Conservation (phyloP, 2,329 filamentous ascomycete species). For the Nigrograna mackinnonii region DNA sequence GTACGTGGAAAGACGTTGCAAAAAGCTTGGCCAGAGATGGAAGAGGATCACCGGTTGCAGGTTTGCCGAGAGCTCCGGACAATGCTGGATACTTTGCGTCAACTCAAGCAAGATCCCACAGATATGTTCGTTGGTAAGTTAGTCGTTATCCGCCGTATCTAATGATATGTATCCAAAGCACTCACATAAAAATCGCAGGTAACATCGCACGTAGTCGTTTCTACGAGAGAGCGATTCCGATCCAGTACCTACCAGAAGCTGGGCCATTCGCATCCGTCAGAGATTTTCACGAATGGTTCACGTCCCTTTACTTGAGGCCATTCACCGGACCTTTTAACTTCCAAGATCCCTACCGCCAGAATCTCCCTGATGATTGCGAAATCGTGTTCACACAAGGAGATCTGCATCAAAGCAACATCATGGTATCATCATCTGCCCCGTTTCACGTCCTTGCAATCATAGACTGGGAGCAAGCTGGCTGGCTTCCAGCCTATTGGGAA, state of each 20-base stretch:
- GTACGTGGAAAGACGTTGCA: constrained; percentile 30
- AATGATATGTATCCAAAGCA: background rate
- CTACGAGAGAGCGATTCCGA: constrained; percentile 12
- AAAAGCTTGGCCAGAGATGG: constrained; percentile 25
- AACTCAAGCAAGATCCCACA: constrained; percentile 24
- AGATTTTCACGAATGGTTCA: constrained; percentile 39
- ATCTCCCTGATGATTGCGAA: constrained; percentile 30
- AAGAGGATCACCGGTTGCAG: constrained; percentile 9
- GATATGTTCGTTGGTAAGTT: constrained; percentile 29
- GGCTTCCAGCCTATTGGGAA: constrained; percentile 39
- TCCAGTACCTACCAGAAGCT: constrained; percentile 8
- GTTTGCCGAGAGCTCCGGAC: constrained; percentile 15
- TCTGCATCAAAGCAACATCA: constrained; percentile 38
- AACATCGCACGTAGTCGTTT: constrained; percentile 7
- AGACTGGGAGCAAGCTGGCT: constrained; percentile 37
- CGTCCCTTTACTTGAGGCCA: constrained; percentile 13
- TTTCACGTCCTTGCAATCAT: constrained; percentile 25
- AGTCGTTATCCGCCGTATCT: constrained; percentile 2
- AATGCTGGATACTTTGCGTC: constrained; percentile 20
- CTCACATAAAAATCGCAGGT: constrained; percentile 8
- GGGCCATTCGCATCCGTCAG: constrained; percentile 31
- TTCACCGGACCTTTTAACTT: constrained; percentile 23
- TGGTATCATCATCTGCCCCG: constrained; percentile 23
- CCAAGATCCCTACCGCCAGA: constrained; percentile 27
- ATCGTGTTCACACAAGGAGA: constrained; percentile 42